Percentiles rank a stretch among this genome's conserved stretches.
Conservation (phyloP, 257 asterid species). For the Paulownia fortunei region DNA sequence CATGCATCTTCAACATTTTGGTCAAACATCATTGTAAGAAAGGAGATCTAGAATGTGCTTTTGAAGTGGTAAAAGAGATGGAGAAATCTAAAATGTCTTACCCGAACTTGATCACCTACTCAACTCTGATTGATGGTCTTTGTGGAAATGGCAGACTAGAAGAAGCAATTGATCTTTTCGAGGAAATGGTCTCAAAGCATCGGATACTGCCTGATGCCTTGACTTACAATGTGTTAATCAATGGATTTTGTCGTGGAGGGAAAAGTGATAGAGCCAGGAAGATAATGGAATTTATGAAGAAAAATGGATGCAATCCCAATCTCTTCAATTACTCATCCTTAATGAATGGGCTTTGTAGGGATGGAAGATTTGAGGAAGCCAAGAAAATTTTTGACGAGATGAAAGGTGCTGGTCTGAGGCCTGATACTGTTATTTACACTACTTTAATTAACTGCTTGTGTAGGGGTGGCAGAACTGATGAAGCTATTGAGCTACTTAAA, state of each 20-base stretch:
- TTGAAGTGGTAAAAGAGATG: slow-evolving; percentile 80
- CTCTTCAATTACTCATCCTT: slow-evolving; percentile 69
- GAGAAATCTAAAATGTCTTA: slow-evolving; percentile 58
- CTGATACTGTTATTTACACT: slow-evolving; percentile 73
- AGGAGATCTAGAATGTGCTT: slow-evolving; percentile 72
- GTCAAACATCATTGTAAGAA: slow-evolving; percentile 82
- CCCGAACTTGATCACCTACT: slow-evolving; percentile 89
- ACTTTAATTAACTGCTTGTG: slow-evolving; percentile 70
- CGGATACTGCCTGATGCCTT: slow-evolving; percentile 83
- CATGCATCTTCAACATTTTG: slow-evolving; percentile 91
- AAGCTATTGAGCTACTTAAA: slow-evolving; percentile 74
- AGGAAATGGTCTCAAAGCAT: slow-evolving; percentile 84
- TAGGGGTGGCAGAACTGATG: slow-evolving; percentile 59
- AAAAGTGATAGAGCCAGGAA: slow-evolving; percentile 69
- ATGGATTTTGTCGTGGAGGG: slow-evolving; percentile 72
- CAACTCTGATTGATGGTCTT: slow-evolving; percentile 83
- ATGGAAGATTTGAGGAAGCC: slow-evolving; percentile 76
- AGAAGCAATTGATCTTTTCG: slow-evolving; percentile 73
- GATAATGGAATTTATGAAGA: slow-evolving; percentile 80
- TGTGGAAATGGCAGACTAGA: slow-evolving; percentile 66
- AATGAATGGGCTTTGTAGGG: slow-evolving; percentile 76
- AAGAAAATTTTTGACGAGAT: slow-evolving; percentile 58
- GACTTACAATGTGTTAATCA: slow-evolving; percentile 77
- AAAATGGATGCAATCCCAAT: slow-evolving; percentile 83
- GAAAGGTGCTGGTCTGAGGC: slow-evolving; percentile 60